A percentile compares a stretch with the other conserved stretches of the same genome.
Evolutionary conservation across 148 eudicot genomes (phyloP).

Genomic region (Rhododendron henanense): DNA sequence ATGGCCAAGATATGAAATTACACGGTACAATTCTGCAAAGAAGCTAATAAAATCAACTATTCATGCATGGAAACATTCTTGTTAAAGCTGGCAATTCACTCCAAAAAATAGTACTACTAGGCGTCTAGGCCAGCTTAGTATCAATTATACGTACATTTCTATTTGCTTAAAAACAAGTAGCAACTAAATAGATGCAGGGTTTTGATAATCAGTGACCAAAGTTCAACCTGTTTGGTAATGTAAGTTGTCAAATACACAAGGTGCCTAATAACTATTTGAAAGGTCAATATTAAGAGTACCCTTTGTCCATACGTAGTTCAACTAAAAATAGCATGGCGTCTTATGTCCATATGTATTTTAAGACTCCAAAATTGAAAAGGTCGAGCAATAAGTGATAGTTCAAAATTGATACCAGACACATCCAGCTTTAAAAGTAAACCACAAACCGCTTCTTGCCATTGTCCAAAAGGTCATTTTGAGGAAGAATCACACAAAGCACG

Average conservation of each 20-base stretch:
- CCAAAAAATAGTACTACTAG: not conserved
- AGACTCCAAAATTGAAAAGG: not conserved
- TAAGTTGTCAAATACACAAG: not conserved
- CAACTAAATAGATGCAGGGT: too few relatives aligned
- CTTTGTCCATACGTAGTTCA: not conserved
- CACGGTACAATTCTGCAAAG: not conserved
- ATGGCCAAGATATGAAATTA: not conserved
- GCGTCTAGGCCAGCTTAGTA: not conserved
- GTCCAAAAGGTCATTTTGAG: not conserved
- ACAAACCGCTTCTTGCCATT: not conserved
- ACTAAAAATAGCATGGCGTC: not conserved
- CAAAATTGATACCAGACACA: not conserved
- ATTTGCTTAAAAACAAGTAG: not conserved
- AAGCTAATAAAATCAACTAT: not conserved
- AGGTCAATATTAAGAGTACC: not conserved
- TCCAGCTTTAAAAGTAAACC: not conserved
- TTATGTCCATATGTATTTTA: not conserved
- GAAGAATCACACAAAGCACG: not conserved
- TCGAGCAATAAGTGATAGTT: not conserved
- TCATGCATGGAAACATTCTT: not conserved
- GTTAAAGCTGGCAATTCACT: not conserved
- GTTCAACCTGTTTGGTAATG: not conserved
- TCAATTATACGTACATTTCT: not conserved
- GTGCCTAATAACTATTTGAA: not conserved
- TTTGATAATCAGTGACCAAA: not conserved